Evolutionary conservation across 805 yeast genomes (phyloP).

Genomic region (Tetrapisispora taiwanensis): DNA sequence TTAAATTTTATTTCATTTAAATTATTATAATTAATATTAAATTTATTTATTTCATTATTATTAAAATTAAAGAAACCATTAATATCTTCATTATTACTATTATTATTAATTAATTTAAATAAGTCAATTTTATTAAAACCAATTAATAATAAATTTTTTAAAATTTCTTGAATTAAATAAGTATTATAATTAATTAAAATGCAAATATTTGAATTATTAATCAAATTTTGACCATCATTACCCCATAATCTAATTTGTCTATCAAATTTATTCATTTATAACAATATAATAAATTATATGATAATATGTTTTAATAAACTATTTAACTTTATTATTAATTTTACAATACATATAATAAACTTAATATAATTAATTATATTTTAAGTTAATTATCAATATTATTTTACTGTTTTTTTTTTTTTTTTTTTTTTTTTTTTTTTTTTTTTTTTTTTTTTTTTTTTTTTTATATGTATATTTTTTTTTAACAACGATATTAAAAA

Average conservation of each 20-base stretch:
- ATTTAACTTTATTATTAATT: no score
- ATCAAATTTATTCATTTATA: conserved; percentile 56
- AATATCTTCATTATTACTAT: not conserved
- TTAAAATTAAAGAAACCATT: not conserved
- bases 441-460: no score
- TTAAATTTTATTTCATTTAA: not conserved
- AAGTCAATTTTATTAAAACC: conserved; percentile 31
- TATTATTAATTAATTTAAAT: not conserved
- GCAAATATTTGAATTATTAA: conserved; percentile 51
- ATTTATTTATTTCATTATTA: not conserved
- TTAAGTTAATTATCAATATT: no score
- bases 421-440: no score
- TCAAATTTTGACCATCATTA: conserved; percentile 52
- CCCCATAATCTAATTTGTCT: conserved; percentile 89
- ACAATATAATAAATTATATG: no score
- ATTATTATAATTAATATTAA: not conserved
- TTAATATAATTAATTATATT: no score
- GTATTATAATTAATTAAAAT: conserved; percentile 41
- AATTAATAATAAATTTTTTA: conserved; percentile 72
- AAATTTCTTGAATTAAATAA: conserved; percentile 51
- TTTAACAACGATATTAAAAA: no score
- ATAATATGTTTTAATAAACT: no score
- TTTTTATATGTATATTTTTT: no score
- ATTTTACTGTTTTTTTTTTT: no score
- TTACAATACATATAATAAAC: no score